Evolutionary conservation across 2,329 filamentous ascomycete genomes (phyloP).

Genomic region (Apiospora sp.): DNA sequence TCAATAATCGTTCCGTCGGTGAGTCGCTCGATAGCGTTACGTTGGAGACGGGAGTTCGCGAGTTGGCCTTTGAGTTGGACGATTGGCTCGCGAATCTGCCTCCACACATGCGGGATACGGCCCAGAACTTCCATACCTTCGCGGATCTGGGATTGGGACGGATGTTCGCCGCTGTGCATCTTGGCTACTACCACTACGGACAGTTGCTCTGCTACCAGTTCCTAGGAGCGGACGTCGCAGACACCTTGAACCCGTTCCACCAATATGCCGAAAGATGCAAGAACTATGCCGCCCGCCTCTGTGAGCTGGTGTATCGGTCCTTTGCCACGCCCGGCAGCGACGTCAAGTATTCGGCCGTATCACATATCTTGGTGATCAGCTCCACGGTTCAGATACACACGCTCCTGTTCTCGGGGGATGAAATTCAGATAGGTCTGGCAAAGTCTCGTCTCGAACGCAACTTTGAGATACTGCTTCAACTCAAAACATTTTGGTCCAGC

Average conservation of each 20-base stretch:
- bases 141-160: slow-evolving; percentile 49
- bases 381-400: slow-evolving; percentile 56
- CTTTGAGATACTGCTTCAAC: slow-evolving; percentile 51
- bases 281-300: slow-evolving; percentile 48
- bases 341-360: slow-evolving; percentile 53
- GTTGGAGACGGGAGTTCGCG: slow-evolving; percentile 35
- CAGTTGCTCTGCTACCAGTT: slow-evolving; percentile 58
- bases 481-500: slow-evolving; percentile 52
- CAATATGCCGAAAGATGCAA: slow-evolving; percentile 51
- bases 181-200: slow-evolving; percentile 56
- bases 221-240: slow-evolving; percentile 36
- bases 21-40: slow-evolving; percentile 34
- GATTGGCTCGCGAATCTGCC: slow-evolving; percentile 47
- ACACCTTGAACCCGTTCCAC: slow-evolving; percentile 34
- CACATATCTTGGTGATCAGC: slow-evolving; percentile 54
- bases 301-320: slow-evolving; percentile 49
- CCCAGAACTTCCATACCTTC: slow-evolving; percentile 48
- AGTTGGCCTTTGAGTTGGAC: slow-evolving; percentile 44
- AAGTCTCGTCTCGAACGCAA: slow-evolving; percentile 50
- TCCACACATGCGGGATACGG: slow-evolving; percentile 45
- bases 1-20: slow-evolving; percentile 44
- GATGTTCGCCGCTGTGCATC: slow-evolving; percentile 53
- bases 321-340: slow-evolving; percentile 47
- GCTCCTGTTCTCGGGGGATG: slow-evolving; percentile 49
- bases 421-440: slow-evolving; percentile 45